Evolutionary conservation across 371 early-diverging fungal species (phyloP).

Genomic region (Chytridiales sp.): DNA sequence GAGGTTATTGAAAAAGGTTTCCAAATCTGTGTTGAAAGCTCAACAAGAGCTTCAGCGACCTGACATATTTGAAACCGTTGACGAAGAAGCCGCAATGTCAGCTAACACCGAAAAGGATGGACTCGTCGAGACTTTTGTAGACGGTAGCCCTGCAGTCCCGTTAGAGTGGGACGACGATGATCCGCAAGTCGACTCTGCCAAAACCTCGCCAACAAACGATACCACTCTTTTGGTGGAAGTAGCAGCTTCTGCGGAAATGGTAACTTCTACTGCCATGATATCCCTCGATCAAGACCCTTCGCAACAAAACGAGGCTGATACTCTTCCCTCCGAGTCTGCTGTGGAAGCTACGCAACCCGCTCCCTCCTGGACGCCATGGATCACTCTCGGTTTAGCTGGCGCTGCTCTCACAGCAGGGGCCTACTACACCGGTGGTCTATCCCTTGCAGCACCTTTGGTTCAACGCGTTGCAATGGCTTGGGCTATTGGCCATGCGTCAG

Average conservation of each 20-base stretch:
- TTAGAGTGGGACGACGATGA: no score
- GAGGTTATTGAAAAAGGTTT: neutral
- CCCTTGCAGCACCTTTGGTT: conserved; percentile 31
- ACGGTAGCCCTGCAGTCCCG: no score
- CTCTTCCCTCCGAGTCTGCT: neutral
- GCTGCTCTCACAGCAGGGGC: conserved; percentile 40
- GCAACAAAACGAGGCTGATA: neutral
- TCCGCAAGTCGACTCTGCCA: no score
- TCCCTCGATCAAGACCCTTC: no score
- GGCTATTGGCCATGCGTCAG: conserved; percentile 36
- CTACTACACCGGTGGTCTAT: conserved; percentile 34
- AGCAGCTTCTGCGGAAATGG: neutral
- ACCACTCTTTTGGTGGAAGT: neutral
- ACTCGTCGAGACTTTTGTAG: no score
- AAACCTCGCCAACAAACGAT: no score
- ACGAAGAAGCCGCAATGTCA: no score
- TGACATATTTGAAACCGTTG: no score
- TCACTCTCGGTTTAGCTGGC: conserved; percentile 41
- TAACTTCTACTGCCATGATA: neutral
- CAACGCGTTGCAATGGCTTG: conserved; percentile 41
- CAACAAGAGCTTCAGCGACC: no score
- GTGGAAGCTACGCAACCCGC: neutral
- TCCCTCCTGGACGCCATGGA: conserved; percentile 30
- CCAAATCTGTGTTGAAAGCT: neutral
- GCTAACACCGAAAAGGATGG: no score